phyloP scores from a whole-genome alignment of 2,329 filamentous ascomycete species.

The Pseudovirgaria hyperparasitica region DNA sequence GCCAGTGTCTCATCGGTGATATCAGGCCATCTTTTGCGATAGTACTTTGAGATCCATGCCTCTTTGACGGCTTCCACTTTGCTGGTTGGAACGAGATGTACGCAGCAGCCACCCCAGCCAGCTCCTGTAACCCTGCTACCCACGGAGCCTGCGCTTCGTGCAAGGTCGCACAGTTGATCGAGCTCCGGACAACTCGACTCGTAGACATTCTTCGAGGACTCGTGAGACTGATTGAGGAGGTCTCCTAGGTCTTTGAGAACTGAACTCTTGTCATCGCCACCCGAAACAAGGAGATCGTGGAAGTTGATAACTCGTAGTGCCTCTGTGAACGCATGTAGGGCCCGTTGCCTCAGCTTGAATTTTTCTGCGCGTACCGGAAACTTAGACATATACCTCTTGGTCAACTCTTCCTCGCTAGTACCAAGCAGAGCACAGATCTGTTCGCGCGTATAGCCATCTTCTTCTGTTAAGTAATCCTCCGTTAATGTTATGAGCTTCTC shows the following conservation, averaged over 20 bases:
- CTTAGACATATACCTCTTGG: conserved; percentile 67
- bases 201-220: conserved; percentile 73
- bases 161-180: conserved; percentile 77
- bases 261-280: conserved; percentile 50
- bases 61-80: conserved; percentile 67
- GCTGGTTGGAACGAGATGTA: conserved; percentile 78
- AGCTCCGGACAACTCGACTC: conserved; percentile 88
- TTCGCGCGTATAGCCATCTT: conserved; percentile 77
- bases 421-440: conserved; percentile 66
- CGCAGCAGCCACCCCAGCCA: conserved; percentile 92
- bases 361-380: conserved; percentile 80
- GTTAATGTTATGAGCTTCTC: conserved; percentile 57
- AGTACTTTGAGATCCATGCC: conserved; percentile 74
- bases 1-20: conserved; percentile 60
- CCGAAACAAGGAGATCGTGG: conserved; percentile 54
- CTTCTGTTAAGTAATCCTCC: conserved; percentile 57
- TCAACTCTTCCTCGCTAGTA: conserved; percentile 56
- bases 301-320: conserved; percentile 78
- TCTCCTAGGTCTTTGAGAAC: conserved; percentile 62
- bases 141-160: conserved; percentile 63
- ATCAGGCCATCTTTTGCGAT: conserved; percentile 54
- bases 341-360: conserved; percentile 80
- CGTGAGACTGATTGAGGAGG: conserved; percentile 81
- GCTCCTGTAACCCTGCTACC: conserved; percentile 83
- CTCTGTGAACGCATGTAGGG: conserved; percentile 83